Percentiles rank a stretch among this genome's conserved stretches.
Evolutionary conservation across 176 grass and related monocot species (phyloP).

Genomic region (Coix lacrymajobi): DNA sequence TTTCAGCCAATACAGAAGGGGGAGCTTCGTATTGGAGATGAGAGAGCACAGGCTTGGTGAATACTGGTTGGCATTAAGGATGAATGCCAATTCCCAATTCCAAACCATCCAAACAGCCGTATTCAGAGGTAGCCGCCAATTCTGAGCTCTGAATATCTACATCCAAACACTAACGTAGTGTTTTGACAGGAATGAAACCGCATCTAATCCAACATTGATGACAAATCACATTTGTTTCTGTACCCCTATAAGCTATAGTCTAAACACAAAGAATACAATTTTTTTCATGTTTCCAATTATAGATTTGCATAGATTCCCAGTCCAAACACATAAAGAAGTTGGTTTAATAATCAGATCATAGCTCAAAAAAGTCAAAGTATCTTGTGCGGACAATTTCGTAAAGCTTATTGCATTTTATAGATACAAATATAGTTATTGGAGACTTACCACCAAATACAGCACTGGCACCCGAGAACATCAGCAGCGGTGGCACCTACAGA

Average conservation of each 20-base stretch:
- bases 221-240: not conserved
- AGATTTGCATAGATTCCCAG: not conserved
- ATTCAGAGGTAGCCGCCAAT: no score
- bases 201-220: not conserved
- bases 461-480: conserved; percentile 82
- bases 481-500: conserved; percentile 68
- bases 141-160: no score
- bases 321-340: not conserved
- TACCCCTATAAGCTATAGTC: not conserved
- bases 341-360: not conserved
- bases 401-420: not conserved
- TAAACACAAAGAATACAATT: not conserved
- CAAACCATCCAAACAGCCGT: no score
- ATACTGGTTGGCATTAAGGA: no score
- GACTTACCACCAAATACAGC: conserved; percentile 81
- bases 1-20: no score
- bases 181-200: not conserved
- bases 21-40: no score
- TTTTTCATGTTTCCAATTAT: not conserved
- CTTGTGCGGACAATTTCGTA: not conserved
- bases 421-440: not conserved
- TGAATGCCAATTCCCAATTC: no score
- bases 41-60: no score
- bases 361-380: not conserved
- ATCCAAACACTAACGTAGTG: not conserved